A percentile compares a stretch with the other conserved stretches of the same genome.
Evolutionary conservation across 2,329 filamentous ascomycete species (phyloP).

Genomic region (Akanthomyces lecanii): DNA sequence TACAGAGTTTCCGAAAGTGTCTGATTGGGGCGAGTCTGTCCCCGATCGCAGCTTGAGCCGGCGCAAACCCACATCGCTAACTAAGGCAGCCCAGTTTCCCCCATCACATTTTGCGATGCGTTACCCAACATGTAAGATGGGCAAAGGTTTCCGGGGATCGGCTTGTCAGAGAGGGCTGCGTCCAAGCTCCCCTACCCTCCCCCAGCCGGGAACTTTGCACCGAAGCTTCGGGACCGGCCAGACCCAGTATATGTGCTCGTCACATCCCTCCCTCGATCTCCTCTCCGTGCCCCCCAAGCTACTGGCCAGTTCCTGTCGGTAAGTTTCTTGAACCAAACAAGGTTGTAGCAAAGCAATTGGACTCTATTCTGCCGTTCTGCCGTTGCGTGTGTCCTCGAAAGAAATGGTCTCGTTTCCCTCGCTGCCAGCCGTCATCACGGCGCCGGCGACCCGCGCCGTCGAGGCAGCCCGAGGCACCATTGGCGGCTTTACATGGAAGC

Average conservation of each 20-base stretch:
- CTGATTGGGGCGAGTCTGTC: background rate
- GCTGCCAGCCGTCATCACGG: conserved; percentile 35
- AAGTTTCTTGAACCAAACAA: background rate
- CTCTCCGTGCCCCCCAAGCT: background rate
- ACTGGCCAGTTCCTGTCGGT: too few relatives aligned
- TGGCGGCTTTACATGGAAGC: conserved; percentile 44
- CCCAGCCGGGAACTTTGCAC: background rate
- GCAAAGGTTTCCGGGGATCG: background rate
- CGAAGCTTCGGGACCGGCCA: background rate
- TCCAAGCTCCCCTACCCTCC: background rate
- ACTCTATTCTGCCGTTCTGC: background rate
- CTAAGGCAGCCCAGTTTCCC: background rate
- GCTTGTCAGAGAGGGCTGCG: background rate
- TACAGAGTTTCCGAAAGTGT: background rate
- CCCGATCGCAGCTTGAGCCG: conserved; percentile 8
- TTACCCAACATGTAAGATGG: conserved; percentile 3
- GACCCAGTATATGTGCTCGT: background rate
- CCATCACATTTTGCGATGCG: background rate
- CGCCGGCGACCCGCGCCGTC: conserved; percentile 36
- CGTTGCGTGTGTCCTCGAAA: background rate
- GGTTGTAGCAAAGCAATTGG: background rate
- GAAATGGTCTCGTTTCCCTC: conserved; percentile 22
- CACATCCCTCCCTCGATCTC: background rate
- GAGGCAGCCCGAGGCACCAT: conserved; percentile 40
- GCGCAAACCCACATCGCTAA: conserved; percentile 1